Conservation (phyloP, 257 asterid species). For the Salvia miltiorrhiza region DNA sequence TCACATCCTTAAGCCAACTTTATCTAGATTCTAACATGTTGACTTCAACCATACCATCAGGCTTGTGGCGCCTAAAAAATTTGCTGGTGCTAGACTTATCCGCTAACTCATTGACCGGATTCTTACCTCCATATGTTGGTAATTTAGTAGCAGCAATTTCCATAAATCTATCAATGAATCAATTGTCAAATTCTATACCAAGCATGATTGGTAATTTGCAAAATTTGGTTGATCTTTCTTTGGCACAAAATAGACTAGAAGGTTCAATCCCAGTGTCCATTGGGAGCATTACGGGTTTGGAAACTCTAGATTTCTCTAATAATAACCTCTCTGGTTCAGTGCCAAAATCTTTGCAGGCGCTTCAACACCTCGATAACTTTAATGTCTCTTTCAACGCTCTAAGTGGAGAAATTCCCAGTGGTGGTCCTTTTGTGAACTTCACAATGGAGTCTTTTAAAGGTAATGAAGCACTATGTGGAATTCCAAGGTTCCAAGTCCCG, state of each 20-base stretch:
- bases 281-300: conserved; percentile 8
- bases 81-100: background rate
- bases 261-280: conserved; percentile 13
- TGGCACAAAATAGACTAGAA: background rate
- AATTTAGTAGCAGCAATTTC: background rate
- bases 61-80: conserved; percentile 15
- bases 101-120: conserved; percentile 6
- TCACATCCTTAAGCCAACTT: background rate
- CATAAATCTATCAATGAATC: conserved; percentile 9
- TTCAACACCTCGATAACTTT: conserved; percentile 2
- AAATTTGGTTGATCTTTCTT: background rate
- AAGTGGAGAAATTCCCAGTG: conserved; percentile 23
- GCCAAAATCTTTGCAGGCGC: conserved; percentile 10
- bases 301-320: background rate
- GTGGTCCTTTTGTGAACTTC: conserved; percentile 30
- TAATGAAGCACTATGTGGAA: conserved; percentile 7
- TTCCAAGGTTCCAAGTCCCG: conserved; percentile 12
- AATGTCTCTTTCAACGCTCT: conserved; percentile 28
- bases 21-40: conserved; percentile 13
- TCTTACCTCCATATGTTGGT: conserved; percentile 3
- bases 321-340: conserved; percentile 16
- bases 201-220: background rate
- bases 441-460: no score
- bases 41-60: conserved; percentile 13
- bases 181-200: conserved; percentile 11